phyloP scores from a whole-genome alignment of 257 asterid species.

The Scutellaria baicalensis region DNA sequence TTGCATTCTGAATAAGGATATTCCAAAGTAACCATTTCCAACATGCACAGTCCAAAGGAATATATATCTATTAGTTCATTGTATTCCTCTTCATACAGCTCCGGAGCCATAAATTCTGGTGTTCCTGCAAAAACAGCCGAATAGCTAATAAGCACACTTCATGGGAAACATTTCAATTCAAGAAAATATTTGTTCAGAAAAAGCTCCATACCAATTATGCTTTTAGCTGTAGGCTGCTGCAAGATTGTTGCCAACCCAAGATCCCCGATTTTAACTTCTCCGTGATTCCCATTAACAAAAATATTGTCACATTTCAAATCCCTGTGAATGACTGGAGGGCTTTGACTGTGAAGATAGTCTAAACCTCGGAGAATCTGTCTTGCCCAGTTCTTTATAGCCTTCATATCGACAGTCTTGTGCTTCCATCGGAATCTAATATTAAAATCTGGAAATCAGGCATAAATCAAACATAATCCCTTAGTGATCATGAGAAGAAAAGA shows the following conservation, averaged over 20 bases:
- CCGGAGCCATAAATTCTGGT: constrained; percentile 50
- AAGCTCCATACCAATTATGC: constrained; percentile 53
- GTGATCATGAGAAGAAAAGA: background rate
- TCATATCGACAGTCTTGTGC: constrained; percentile 65
- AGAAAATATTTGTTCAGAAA: background rate
- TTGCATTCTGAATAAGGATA: constrained; percentile 77
- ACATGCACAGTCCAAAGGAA: constrained; percentile 75
- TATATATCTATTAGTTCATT: constrained; percentile 72
- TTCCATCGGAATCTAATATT: constrained; percentile 46
- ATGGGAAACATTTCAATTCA: background rate
- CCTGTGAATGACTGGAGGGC: constrained; percentile 70
- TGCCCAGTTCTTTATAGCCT: constrained; percentile 74
- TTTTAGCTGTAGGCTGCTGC: constrained; percentile 70
- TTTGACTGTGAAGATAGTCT: constrained; percentile 71
- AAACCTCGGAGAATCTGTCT: constrained; percentile 73
- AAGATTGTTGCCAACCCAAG: constrained; percentile 80
- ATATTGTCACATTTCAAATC: constrained; percentile 87
- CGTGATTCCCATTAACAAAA: constrained; percentile 74
- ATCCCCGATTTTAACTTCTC: constrained; percentile 79
- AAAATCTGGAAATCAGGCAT: background rate
- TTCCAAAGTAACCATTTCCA: constrained; percentile 71
- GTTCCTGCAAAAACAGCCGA: constrained; percentile 19
- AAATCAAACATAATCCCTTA: background rate
- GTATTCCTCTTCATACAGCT: constrained; percentile 76
- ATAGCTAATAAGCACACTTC: background rate